Evolutionary conservation across 768 basidiomycete genomes (phyloP).

Genomic region (Cyathus striatus): DNA sequence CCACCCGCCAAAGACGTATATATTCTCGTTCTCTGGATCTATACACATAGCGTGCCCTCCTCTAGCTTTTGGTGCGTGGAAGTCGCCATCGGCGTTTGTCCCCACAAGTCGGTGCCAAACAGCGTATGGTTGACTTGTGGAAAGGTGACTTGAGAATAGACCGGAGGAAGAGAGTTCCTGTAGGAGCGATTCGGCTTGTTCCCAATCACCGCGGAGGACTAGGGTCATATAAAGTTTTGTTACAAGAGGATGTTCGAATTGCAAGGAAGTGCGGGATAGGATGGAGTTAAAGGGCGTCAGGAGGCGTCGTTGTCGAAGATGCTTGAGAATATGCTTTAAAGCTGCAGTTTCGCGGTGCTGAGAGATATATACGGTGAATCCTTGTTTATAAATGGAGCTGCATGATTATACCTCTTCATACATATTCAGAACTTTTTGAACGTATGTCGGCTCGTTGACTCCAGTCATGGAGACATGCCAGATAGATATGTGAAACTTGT

Average conservation of each 20-base stretch:
- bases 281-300: slow-evolving; percentile 61
- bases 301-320: slow-evolving; percentile 72
- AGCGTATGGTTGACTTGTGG: slow-evolving; percentile 52
- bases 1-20: slow-evolving; percentile 81
- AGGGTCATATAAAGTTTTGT: slow-evolving; percentile 58
- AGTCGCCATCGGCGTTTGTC: slow-evolving; percentile 61
- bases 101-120: slow-evolving; percentile 58
- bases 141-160: slow-evolving; percentile 60
- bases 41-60: slow-evolving; percentile 85
- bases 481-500: slow-evolving; percentile 73
- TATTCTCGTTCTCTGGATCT: slow-evolving; percentile 52
- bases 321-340: slow-evolving; percentile 67
- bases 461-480: slow-evolving; percentile 70
- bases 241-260: slow-evolving; percentile 67
- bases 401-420: slow-evolving; percentile 72
- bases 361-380: not conserved
- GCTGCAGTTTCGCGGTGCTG: slow-evolving; percentile 66
- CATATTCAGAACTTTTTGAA: slow-evolving; percentile 44
- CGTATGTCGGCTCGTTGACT: slow-evolving; percentile 46
- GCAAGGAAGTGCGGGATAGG: slow-evolving; percentile 46
- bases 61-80: slow-evolving; percentile 57
- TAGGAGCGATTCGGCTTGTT: slow-evolving; percentile 50
- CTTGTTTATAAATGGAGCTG: too few relatives aligned
- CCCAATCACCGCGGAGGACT: slow-evolving; percentile 65
- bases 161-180: slow-evolving; percentile 41